These are phyloP conservation scores for Linum trigynum DNA, from an alignment of 345 rosid species.

Conservation along the genomic window DNA sequence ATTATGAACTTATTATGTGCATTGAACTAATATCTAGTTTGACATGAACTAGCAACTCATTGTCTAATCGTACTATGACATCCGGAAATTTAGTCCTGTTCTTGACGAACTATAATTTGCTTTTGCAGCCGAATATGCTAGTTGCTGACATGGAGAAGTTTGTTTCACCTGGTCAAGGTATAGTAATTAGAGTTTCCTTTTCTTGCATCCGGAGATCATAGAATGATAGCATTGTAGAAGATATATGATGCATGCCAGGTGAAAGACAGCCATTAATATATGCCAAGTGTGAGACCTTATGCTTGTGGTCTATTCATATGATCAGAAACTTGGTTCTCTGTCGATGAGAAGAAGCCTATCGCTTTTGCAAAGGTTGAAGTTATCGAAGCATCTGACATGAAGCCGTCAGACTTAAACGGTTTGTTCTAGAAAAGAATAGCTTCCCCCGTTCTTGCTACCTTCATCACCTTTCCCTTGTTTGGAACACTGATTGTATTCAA, in stretches of 20 bases:
- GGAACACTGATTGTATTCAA: constrained; percentile 3
- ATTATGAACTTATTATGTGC: background rate
- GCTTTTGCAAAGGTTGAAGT: constrained; percentile 73
- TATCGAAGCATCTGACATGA: constrained; percentile 70
- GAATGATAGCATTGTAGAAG: background rate
- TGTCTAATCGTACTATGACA: background rate
- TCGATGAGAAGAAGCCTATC: constrained; percentile 70
- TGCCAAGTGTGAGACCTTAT: background rate
- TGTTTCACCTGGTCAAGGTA: constrained; percentile 50
- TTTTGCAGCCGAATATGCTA: constrained; percentile 89
- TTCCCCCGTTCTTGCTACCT: background rate
- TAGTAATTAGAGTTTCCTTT: background rate
- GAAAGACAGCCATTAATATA: background rate
- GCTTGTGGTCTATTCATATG: constrained; percentile 11
- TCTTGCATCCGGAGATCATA: background rate
- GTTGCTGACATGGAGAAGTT: constrained; percentile 90
- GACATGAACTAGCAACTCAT: background rate
- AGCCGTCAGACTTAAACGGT: constrained; percentile 86
- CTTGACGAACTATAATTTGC: constrained; percentile 3
- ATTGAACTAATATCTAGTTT: background rate
- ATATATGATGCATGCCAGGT: background rate
- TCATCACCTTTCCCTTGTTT: background rate
- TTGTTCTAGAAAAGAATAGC: constrained; percentile 13
- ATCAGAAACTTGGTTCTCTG: constrained; percentile 72
- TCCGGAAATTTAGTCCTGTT: background rate